Percentiles rank a stretch among this genome's conserved stretches.
These are phyloP conservation scores for Rosa rugosa DNA, from an alignment of 306 rosid species.

Conservation along the genomic window DNA sequence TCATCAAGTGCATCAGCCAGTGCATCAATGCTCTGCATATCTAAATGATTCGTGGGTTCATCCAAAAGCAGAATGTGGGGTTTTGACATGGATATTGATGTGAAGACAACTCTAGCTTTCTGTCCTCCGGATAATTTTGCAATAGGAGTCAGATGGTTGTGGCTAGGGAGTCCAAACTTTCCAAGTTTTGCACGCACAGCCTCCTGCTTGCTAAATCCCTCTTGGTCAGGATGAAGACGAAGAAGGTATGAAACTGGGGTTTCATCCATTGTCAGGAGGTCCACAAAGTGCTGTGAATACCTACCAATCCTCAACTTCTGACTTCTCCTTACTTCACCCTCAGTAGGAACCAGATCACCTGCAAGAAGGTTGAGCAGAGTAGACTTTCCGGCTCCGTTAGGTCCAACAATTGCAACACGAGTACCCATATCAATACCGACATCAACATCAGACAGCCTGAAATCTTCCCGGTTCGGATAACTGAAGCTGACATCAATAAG, in stretches of 20 bases:
- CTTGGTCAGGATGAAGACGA: conserved; percentile 70
- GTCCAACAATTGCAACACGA: conserved; percentile 69
- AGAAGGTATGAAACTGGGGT: conserved; percentile 64
- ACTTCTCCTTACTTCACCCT: conserved; percentile 71
- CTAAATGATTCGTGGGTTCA: conserved; percentile 80
- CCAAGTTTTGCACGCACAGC: conserved; percentile 66
- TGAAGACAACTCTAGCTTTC: conserved; percentile 71
- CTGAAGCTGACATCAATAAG: conserved; percentile 71
- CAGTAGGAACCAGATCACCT: conserved; percentile 59
- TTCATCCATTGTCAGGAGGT: conserved; percentile 70
- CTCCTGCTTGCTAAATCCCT: conserved; percentile 78
- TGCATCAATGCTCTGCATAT: conserved; percentile 84
- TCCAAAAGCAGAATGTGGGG: conserved; percentile 36
- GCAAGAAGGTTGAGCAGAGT: conserved; percentile 63
- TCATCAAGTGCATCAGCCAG: conserved; percentile 69
- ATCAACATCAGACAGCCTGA: conserved; percentile 54
- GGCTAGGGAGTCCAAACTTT: conserved; percentile 67
- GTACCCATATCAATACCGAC: conserved; percentile 70
- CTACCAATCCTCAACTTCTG: conserved; percentile 72
- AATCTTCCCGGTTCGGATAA: conserved; percentile 59
- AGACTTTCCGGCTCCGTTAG: conserved; percentile 70
- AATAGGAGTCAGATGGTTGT: not conserved
- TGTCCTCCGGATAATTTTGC: conserved; percentile 50
- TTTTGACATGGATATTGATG: conserved; percentile 77
- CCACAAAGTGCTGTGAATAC: conserved; percentile 67